Percentiles rank a stretch among this genome's conserved stretches.
phyloP scores from a whole-genome alignment of 495 filamentous ascomycete genomes.

The Cenococcum geophilum region DNA sequence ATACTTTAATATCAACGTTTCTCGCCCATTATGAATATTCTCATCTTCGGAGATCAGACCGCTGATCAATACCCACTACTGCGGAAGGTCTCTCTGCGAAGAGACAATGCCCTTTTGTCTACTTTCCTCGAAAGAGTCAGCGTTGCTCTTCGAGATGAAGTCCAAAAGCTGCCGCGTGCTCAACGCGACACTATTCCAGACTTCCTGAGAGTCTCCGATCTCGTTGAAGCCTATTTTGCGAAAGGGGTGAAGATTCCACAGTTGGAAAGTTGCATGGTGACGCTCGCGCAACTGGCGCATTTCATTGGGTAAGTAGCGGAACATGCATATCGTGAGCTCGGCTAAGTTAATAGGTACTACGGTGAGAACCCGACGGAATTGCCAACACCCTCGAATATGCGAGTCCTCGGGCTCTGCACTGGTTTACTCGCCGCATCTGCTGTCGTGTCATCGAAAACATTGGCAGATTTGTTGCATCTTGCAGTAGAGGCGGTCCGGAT shows the following conservation, averaged over 20 bases:
- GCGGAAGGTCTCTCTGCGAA: conserved; percentile 54
- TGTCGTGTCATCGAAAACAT: conserved; percentile 58
- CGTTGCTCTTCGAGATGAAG: conserved; percentile 58
- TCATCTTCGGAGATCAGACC: conserved; percentile 72
- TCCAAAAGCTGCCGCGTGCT: conserved; percentile 52
- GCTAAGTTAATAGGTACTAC: conserved; percentile 48
- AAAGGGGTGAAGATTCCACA: conserved; percentile 53
- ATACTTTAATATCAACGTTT: conserved; percentile 6
- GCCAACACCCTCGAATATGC: conserved; percentile 42
- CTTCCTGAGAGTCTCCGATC: conserved; percentile 63
- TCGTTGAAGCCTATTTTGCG: conserved; percentile 59
- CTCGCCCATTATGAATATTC: conserved; percentile 35
- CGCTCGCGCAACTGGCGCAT: conserved; percentile 64
- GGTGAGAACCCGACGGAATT: conserved; percentile 45
- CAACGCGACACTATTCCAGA: conserved; percentile 58
- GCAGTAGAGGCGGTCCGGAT: conserved; percentile 66
- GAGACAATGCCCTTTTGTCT: conserved; percentile 57
- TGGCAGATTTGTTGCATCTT: conserved; percentile 61
- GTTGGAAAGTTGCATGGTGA: conserved; percentile 61
- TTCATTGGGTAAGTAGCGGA: conserved; percentile 62
- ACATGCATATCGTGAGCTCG: conserved; percentile 10
- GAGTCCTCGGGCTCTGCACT: conserved; percentile 62
- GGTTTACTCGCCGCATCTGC: conserved; percentile 67
- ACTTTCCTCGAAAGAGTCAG: conserved; percentile 60
- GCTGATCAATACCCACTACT: conserved; percentile 63